These are phyloP conservation scores for Castanea crenata DNA, from an alignment of 306 rosid species.

Conservation along the genomic window DNA sequence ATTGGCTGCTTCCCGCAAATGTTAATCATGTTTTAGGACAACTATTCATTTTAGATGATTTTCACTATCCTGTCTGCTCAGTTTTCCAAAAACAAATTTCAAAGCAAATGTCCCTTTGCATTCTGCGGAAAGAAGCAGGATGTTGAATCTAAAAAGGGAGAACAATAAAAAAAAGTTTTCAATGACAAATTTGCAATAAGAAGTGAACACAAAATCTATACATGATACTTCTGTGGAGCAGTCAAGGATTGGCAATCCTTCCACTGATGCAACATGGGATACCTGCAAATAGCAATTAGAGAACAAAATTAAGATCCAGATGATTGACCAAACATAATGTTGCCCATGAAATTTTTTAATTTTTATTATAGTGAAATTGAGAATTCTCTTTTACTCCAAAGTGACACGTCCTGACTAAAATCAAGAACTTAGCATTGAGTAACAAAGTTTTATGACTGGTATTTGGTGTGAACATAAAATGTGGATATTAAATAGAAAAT, in stretches of 20 bases:
- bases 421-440: slow-evolving; percentile 10
- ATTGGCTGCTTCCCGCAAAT: background rate
- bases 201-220: slow-evolving; percentile 34
- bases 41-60: background rate
- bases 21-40: background rate
- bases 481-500: background rate
- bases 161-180: background rate
- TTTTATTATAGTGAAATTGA: slow-evolving; percentile 3
- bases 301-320: slow-evolving; percentile 9
- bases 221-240: slow-evolving; percentile 76
- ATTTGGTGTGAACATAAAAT: background rate
- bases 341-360: slow-evolving; percentile 2
- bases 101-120: background rate
- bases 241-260: slow-evolving; percentile 79
- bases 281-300: slow-evolving; percentile 47
- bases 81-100: slow-evolving; percentile 2
- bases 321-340: slow-evolving; percentile 9
- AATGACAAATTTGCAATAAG: slow-evolving; percentile 17
- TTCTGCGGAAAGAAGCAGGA: slow-evolving; percentile 1
- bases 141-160: slow-evolving; percentile 2
- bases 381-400: background rate
- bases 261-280: slow-evolving; percentile 68
- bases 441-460: slow-evolving; percentile 8
- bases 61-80: background rate
- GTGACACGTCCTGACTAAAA: slow-evolving; percentile 1